Evolutionary conservation across 495 filamentous ascomycete genomes (phyloP), one percentile per base, ranked within the genome.

Genomic region (Terfezia boudieri): DNA sequence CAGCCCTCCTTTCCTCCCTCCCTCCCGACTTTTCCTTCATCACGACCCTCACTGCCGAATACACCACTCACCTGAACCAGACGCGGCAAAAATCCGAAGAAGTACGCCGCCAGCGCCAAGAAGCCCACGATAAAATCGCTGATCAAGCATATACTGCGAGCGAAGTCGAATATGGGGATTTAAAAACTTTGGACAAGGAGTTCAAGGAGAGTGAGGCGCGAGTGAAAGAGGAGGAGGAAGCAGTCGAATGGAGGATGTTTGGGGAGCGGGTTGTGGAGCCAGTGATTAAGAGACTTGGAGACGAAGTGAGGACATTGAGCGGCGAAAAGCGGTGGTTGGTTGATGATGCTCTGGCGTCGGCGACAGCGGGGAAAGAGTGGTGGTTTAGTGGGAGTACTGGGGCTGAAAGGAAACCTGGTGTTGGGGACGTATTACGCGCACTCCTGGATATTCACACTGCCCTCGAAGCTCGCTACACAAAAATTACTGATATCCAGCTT

Each of bases 381-480:
- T 65, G 62, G 23, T 65, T 37, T 23, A 48, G 17, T 14, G 12
- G 4, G 14, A 46, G 14, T 5, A 14, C 4, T 20, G 41, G 8
- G 12, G 41, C 14, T 37, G 8, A 16, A 14, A 14, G 49, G 32
- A 6, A 53, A 52, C 4, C 50, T 57, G 49, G 11, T 62, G n/a
- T 46, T 46, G 60, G 57, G 14, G 59, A 61, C 14, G 10, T 65
- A 9, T 46, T 70, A 8, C 57, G 64, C 46, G 46, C 61, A 0
- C 57, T 69, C 51, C 46, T 62, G 22, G 52, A 59, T 9, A 22
- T 70, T 32, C 53, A 65, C 38, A 53, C 38, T 6, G 53, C 53
- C 32, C 53, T 64, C 17, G 68, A 70, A 57, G 49, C 37, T 4
- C 56, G 68, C 12, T 66, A 70, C 49, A 62, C 59, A 41, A 64